A percentile compares a stretch with the other conserved stretches of the same genome.
phyloP scores from a whole-genome alignment of 2,329 filamentous ascomycete species.

The Massarina eburnea region DNA sequence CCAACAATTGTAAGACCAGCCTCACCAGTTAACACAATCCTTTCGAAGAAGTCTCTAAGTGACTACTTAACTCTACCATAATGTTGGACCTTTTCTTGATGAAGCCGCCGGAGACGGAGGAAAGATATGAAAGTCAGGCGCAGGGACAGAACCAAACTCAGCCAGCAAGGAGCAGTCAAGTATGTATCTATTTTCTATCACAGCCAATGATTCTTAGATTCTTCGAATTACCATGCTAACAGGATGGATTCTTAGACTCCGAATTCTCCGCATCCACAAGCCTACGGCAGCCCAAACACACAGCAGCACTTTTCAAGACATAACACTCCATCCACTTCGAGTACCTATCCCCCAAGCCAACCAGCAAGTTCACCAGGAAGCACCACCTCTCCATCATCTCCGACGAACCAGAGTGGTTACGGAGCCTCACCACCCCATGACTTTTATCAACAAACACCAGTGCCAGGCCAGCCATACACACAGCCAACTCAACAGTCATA shows the following conservation, averaged over 20 bases:
- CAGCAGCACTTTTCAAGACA: not conserved
- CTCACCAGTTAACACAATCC: not conserved
- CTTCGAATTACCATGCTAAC: too few relatives aligned
- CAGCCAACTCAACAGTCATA: not conserved
- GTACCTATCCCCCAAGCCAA: not conserved
- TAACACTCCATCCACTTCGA: not conserved
- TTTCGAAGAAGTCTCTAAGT: not conserved
- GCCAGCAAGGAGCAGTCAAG: not conserved
- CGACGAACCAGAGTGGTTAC: not conserved
- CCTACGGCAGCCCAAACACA: not conserved
- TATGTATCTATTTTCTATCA: not conserved
- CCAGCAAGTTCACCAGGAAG: not conserved
- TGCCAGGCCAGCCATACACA: not conserved
- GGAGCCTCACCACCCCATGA: not conserved
- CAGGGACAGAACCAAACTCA: not conserved
- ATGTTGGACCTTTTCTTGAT: conserved; percentile 1
- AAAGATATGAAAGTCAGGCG: not conserved
- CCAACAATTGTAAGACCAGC: not conserved
- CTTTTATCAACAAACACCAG: not conserved
- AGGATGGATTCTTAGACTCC: not conserved
- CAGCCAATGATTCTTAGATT: too few relatives aligned
- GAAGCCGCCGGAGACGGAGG: conserved; percentile 1
- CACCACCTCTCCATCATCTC: not conserved
- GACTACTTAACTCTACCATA: not conserved
- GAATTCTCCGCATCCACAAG: not conserved